These are phyloP conservation scores for Panicum hallii DNA, from an alignment of 202 grass and related monocot genomes.

Conservation along the genomic window DNA sequence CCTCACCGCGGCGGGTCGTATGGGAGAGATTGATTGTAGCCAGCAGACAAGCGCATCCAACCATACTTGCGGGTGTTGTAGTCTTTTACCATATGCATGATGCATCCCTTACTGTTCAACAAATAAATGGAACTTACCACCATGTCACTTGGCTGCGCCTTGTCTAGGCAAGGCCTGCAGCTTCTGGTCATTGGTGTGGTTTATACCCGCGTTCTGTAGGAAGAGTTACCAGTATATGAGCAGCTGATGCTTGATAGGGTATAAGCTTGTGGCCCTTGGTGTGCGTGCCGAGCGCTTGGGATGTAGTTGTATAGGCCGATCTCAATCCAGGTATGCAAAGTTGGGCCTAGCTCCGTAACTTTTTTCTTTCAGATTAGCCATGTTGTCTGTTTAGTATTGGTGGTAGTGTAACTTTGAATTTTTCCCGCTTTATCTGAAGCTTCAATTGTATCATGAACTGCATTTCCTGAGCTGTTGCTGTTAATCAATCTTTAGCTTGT, in stretches of 20 bases:
- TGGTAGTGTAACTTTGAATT: conserved; percentile 27
- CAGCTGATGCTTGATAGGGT: conserved; percentile 47
- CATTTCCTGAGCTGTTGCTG: not conserved
- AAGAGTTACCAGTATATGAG: conserved; percentile 41
- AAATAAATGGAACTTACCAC: conserved; percentile 48
- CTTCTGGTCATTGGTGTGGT: conserved; percentile 11
- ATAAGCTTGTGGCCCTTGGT: conserved; percentile 41
- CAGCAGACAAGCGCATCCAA: not conserved
- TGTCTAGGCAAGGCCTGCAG: conserved; percentile 19
- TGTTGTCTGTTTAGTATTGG: conserved; percentile 41
- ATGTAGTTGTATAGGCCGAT: conserved; percentile 58
- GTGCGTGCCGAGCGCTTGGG: conserved; percentile 33
- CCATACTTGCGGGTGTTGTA: conserved; percentile 43
- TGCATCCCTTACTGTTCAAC: conserved; percentile 36
- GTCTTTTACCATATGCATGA: conserved; percentile 40
- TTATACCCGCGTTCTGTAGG: conserved; percentile 30
- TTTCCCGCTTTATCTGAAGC: not conserved
- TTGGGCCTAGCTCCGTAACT: conserved; percentile 31
- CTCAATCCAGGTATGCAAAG: conserved; percentile 39
- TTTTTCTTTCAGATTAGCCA: conserved; percentile 18
- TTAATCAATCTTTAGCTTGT: not conserved
- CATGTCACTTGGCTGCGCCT: conserved; percentile 13
- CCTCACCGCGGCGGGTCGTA: conserved; percentile 48
- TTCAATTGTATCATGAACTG: conserved; percentile 3
- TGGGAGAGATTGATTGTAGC: conserved; percentile 41